These are phyloP conservation scores for Magnolia officinalis DNA, from an alignment of 164 flowering plant genomes.

Conservation along the genomic window DNA sequence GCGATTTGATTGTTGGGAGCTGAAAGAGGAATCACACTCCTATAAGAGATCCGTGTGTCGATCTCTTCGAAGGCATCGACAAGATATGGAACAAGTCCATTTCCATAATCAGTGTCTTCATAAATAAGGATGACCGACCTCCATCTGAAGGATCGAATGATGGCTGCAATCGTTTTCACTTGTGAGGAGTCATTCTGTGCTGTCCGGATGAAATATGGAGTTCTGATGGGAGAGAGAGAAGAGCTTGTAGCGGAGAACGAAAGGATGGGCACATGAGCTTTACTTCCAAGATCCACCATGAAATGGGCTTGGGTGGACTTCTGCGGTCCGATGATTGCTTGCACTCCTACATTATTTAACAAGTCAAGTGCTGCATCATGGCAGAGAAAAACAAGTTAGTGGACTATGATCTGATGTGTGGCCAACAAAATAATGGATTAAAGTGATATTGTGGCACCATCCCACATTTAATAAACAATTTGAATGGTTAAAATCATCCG, in stretches of 20 bases:
- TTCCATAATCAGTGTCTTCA: constrained; percentile 23
- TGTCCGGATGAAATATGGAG: constrained; percentile 17
- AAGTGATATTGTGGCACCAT: no score
- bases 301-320: constrained; percentile 20
- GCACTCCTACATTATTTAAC: constrained; percentile 15
- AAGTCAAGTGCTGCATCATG: constrained; percentile 21
- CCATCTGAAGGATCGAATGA: constrained; percentile 16
- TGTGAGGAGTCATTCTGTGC: constrained; percentile 19
- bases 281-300: constrained; percentile 15
- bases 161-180: constrained; percentile 20
- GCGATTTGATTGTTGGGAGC: constrained; percentile 1
- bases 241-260: constrained; percentile 17
- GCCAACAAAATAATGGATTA: no score
- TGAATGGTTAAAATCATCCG: no score
- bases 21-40: constrained; percentile 2
- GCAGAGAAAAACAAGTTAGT: no score
- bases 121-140: constrained; percentile 13
- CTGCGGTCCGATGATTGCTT: constrained; percentile 27
- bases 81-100: constrained; percentile 16
- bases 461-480: no score
- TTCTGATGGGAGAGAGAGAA: constrained; percentile 7
- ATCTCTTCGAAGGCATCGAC: constrained; percentile 8
- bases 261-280: constrained; percentile 20
- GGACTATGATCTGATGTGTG: no score
- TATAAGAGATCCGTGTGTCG: not conserved